A percentile compares a stretch with the other conserved stretches of the same genome.
These are phyloP conservation scores for Crassisporium funariophilum DNA, from an alignment of 768 basidiomycete species.

Conservation along the genomic window DNA sequence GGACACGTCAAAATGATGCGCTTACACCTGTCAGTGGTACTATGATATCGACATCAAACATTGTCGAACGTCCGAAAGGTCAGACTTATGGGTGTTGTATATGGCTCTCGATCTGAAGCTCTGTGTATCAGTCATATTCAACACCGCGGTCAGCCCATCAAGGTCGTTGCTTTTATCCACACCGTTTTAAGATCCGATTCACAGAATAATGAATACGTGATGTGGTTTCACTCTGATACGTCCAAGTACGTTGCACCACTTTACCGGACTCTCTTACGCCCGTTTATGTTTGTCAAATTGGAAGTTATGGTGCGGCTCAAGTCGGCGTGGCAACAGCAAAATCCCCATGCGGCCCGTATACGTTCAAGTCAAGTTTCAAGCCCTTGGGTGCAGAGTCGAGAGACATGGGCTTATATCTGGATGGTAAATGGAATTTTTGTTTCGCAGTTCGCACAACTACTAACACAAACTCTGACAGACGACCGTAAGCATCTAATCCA, in stretches of 20 bases:
- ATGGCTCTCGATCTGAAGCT: not conserved
- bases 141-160: conserved; percentile 41
- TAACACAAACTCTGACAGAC: conserved; percentile 27
- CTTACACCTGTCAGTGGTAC: conserved; percentile 54
- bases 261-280: not conserved
- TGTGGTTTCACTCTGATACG: conserved; percentile 73
- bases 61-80: conserved; percentile 70
- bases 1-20: conserved; percentile 62
- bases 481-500: conserved; percentile 44
- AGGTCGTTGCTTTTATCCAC: not conserved
- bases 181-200: not conserved
- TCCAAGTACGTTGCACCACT: conserved; percentile 41
- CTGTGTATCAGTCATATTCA: conserved; percentile 47
- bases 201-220: conserved; percentile 63
- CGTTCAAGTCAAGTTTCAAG: conserved; percentile 54
- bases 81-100: not conserved
- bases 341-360: conserved; percentile 62
- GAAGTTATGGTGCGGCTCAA: conserved; percentile 63
- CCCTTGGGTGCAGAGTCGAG: conserved; percentile 62
- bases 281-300: not conserved
- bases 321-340: conserved; percentile 63
- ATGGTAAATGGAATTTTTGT: conserved; percentile 37
- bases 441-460: conserved; percentile 2
- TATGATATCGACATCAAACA: conserved; percentile 56
- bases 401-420: conserved; percentile 60